phyloP scores from a whole-genome alignment of 1,139 yeast genomes.

The Scheffersomyces parashehatae region DNA sequence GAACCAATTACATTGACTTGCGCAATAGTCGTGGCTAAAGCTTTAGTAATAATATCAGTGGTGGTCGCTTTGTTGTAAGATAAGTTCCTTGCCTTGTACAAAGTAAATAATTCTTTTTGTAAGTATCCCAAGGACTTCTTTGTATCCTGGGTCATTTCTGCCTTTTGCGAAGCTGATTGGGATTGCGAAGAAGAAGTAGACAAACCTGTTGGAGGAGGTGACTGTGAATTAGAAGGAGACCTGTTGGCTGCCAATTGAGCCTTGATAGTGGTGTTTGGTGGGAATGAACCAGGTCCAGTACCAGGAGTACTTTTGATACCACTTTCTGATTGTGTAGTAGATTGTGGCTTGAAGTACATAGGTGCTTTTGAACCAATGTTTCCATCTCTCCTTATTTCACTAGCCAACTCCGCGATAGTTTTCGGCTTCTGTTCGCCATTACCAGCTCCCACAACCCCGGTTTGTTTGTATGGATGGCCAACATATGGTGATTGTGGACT shows the following conservation, averaged over 20 bases:
- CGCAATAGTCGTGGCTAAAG: slow-evolving; percentile 88
- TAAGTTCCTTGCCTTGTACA: slow-evolving; percentile 70
- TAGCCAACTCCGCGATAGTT: slow-evolving; percentile 57
- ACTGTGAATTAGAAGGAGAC: slow-evolving; percentile 16
- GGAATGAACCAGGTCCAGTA: slow-evolving; percentile 7
- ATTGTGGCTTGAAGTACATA: slow-evolving; percentile 34
- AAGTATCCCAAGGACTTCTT: slow-evolving; percentile 65
- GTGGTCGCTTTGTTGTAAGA: slow-evolving; percentile 69
- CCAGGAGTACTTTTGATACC: slow-evolving; percentile 3
- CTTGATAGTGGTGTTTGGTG: slow-evolving; percentile 35
- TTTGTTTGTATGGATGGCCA: not conserved
- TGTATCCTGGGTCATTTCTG: slow-evolving; percentile 53
- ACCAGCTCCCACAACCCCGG: slow-evolving; percentile 7
- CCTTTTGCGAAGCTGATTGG: slow-evolving; percentile 8
- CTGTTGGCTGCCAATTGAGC: slow-evolving; percentile 58
- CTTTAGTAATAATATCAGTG: slow-evolving; percentile 83
- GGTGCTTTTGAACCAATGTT: slow-evolving; percentile 31
- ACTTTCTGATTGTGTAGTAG: slow-evolving; percentile 8
- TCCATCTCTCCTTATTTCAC: slow-evolving; percentile 50
- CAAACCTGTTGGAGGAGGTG: slow-evolving; percentile 6
- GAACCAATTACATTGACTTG: slow-evolving; percentile 87
- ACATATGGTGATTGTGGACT: slow-evolving; percentile 25
- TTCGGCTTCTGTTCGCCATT: slow-evolving; percentile 35
- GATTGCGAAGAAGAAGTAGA: slow-evolving; percentile 16
- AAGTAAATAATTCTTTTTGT: slow-evolving; percentile 67